Base-by-base conservation (phyloP, 208 protist genomes). In the Porcisia deanei region DNA sequence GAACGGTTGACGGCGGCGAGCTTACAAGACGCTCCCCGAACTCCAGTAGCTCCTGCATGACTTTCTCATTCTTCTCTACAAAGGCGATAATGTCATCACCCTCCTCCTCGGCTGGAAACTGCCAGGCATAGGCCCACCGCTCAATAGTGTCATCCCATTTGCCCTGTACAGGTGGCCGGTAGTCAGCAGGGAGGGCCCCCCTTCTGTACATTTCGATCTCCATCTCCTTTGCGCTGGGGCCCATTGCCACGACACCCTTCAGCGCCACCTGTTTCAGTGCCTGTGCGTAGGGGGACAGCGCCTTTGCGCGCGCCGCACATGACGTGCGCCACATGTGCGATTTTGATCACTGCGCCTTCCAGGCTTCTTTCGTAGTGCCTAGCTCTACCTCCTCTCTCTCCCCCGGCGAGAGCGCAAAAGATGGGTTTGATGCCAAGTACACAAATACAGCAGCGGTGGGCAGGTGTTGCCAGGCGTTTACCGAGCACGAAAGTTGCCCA, bases 141-240 rank as follows among this genome's bases (percentile, higher is more conserved):
- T 97, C 91, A 64, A 96, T 95, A 22, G 92, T 96, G 79, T 97
- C 94, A 76, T 97, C 94, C 92, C 94, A 97, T 77, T 93, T 93
- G 6, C 91, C 92, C 37, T 95, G 91, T 52, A 85, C 89, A 16
- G 91, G 91, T 1, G 94, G 94, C 4, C 88, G 81, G 79, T 97
- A 97, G 63, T 97, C 94, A 0, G 91, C 85, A 0, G 91, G 92
- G 5, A 97, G 88, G 5, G 84, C 86, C 0, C 89, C 91, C 39
- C 85, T 85, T 10, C 89, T 83, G 81, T 93, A 91, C 90, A 96
- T 93, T 41, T 89, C 87, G 6, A 96, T 75, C 78, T 97, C 94
- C 85, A 89, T 90, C 77, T 96, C 94, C 63, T 88, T 90, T 20
- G 94, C 87, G 30, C 86, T 91, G 10, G 89, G 90, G 10, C 94